These are phyloP conservation scores for Colletotrichum liriopes DNA, from an alignment of 2,329 filamentous ascomycete species.

Conservation along the genomic window DNA sequence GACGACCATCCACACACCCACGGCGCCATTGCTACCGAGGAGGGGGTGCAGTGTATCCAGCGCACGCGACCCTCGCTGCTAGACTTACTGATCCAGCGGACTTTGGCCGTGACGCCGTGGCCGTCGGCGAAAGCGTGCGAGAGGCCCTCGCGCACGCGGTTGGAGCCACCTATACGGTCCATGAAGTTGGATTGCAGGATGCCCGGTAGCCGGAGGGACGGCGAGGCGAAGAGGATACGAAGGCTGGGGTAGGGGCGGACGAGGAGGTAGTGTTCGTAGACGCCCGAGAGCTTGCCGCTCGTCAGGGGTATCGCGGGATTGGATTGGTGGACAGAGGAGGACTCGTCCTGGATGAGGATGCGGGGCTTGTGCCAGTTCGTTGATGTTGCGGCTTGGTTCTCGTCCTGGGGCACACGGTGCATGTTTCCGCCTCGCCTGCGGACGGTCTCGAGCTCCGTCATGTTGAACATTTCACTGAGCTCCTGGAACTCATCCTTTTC, in stretches of 20 bases:
- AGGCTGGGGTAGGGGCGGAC: conserved; percentile 77
- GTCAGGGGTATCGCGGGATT: conserved; percentile 14
- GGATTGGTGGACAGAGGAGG: conserved; percentile 41
- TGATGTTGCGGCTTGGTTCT: conserved; percentile 53
- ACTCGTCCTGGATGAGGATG: conserved; percentile 58
- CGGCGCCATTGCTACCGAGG: conserved; percentile 74
- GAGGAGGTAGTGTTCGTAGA: conserved; percentile 73
- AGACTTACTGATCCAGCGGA: conserved; percentile 75
- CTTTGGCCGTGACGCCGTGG: conserved; percentile 80
- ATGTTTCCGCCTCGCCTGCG: conserved; percentile 75
- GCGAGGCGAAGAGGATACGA: conserved; percentile 78
- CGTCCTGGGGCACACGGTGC: conserved; percentile 66
- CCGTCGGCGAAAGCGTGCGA: conserved; percentile 76
- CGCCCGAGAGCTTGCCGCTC: conserved; percentile 55
- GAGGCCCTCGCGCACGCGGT: conserved; percentile 64
- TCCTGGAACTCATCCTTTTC: conserved; percentile 73
- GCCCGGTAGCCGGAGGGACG: conserved; percentile 76
- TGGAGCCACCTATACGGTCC: conserved; percentile 66
- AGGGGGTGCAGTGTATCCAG: conserved; percentile 85
- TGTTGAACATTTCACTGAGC: conserved; percentile 79
- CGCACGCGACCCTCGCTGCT: conserved; percentile 73
- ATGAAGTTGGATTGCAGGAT: conserved; percentile 75
- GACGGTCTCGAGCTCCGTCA: conserved; percentile 76
- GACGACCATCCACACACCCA: conserved; percentile 86
- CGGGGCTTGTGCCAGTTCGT: conserved; percentile 57